Percentiles rank a stretch among this genome's conserved stretches.
These are phyloP conservation scores for Selenicereus undatus DNA, from an alignment of 148 eudicot genomes.

Conservation along the genomic window DNA sequence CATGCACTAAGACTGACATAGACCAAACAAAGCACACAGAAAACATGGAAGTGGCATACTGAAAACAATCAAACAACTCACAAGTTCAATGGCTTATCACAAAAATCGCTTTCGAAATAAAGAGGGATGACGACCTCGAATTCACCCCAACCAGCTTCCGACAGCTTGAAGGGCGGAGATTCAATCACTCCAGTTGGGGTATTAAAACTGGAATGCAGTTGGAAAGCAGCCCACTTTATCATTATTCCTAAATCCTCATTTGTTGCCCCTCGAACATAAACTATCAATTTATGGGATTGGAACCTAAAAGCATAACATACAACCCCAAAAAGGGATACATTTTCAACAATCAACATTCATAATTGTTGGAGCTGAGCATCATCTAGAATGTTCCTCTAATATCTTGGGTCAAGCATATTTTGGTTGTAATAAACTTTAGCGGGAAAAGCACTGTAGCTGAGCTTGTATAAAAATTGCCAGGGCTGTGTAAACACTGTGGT, in stretches of 20 bases:
- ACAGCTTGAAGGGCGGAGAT: constrained; percentile 61
- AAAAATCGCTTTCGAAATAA: constrained; percentile 48
- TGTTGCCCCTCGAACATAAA: constrained; percentile 74
- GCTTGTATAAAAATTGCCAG: too few relatives aligned
- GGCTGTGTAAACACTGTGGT: too few relatives aligned
- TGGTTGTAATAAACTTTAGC: too few relatives aligned
- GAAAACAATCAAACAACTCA: constrained; percentile 28
- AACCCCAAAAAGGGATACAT: neutral
- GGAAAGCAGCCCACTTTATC: constrained; percentile 53
- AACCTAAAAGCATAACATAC: constrained; percentile 29
- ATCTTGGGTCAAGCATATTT: too few relatives aligned
- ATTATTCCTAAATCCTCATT: constrained; percentile 61
- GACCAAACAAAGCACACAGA: neutral
- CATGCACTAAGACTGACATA: neutral
- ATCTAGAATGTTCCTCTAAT: too few relatives aligned
- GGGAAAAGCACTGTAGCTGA: too few relatives aligned
- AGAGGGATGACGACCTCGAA: constrained; percentile 67
- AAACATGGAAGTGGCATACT: neutral
- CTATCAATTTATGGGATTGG: constrained; percentile 73
- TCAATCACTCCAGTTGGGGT: constrained; percentile 63
- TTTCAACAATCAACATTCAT: neutral
- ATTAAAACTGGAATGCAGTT: constrained; percentile 65
- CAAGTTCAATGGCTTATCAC: constrained; percentile 54
- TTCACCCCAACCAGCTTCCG: constrained; percentile 86
- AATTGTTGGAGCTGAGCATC: too few relatives aligned